These are phyloP conservation scores for Tephrocybe sp. DNA, from an alignment of 768 basidiomycete genomes.

Conservation along the genomic window DNA sequence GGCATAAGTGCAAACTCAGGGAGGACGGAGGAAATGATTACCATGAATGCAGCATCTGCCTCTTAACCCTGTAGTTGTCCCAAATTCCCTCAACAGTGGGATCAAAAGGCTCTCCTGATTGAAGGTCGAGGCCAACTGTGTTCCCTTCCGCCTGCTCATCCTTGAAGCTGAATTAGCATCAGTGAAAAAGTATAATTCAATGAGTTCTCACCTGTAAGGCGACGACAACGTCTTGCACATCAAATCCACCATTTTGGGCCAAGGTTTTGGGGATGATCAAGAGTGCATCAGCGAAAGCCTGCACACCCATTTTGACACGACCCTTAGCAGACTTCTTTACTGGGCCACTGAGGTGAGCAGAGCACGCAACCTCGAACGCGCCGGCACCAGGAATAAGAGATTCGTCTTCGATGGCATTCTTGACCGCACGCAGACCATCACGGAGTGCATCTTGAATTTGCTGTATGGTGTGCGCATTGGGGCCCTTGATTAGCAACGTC, in stretches of 20 bases:
- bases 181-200: not conserved
- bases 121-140: constrained; percentile 85
- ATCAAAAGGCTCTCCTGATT: constrained; percentile 95
- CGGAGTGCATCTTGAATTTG: constrained; percentile 98
- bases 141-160: constrained; percentile 96
- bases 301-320: constrained; percentile 94
- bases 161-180: constrained; percentile 31
- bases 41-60: constrained; percentile 98
- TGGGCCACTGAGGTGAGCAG: constrained; percentile 74
- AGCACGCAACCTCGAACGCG: constrained; percentile 94
- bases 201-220: constrained; percentile 72
- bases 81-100: constrained; percentile 95
- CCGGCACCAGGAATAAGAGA: constrained; percentile 93
- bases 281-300: constrained; percentile 94
- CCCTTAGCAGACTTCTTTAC: constrained; percentile 91
- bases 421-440: constrained; percentile 93
- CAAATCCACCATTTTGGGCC: constrained; percentile 94
- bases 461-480: constrained; percentile 92
- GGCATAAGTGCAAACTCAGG: constrained; percentile 24
- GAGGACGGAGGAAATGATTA: constrained; percentile 28
- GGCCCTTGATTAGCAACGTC: constrained; percentile 96
- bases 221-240: constrained; percentile 94
- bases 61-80: constrained; percentile 99
- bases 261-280: constrained; percentile 96
- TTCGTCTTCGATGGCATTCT: constrained; percentile 94